phyloP scores from a whole-genome alignment of 768 basidiomycete genomes.

The Naganishia kalamii region DNA sequence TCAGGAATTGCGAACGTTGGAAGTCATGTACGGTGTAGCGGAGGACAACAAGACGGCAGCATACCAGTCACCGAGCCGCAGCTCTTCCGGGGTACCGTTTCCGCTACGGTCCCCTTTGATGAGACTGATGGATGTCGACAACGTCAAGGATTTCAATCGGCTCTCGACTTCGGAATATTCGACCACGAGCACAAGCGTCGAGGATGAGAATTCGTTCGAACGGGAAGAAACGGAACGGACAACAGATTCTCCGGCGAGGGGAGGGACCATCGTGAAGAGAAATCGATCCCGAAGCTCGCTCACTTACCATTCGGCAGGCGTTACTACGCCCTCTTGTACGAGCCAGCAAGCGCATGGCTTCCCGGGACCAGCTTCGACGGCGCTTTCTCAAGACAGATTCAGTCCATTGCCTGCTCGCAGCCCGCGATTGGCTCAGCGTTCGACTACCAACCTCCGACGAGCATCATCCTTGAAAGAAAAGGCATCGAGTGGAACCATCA shows the following conservation, averaged over 20 bases:
- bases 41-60: neutral
- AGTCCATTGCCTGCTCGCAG: conserved; percentile 17
- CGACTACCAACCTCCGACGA: neutral
- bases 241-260: neutral
- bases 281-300: conserved; percentile 1
- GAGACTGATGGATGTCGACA: neutral
- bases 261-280: neutral
- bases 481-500: conserved; percentile 1
- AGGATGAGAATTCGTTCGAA: neutral
- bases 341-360: neutral
- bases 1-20: neutral
- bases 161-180: neutral
- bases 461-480: conserved; percentile 10
- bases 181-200: neutral
- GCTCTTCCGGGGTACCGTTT: neutral
- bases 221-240: neutral
- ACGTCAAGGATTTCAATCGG: neutral
- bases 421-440: conserved; percentile 8
- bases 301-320: neutral
- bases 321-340: neutral
- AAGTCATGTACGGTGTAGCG: neutral
- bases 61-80: neutral
- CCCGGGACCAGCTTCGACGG: neutral
- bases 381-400: conserved; percentile 7
- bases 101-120: neutral